Evolutionary conservation across 176 grass and related monocot genomes (phyloP), one percentile per base, ranked within the genome.

Genomic region (Oryza brachyantha): DNA sequence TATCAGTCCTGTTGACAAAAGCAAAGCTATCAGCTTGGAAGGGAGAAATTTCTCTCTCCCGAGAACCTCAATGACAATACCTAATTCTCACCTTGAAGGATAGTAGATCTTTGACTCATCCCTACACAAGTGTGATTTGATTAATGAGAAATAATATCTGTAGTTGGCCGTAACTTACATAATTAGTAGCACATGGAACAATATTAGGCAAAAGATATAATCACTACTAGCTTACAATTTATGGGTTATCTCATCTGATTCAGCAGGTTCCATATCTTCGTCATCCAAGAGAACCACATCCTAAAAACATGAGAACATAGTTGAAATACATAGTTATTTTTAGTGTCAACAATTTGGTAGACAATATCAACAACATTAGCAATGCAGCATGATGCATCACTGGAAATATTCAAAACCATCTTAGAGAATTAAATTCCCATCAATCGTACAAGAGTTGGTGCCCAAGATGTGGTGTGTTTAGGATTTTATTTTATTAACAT

Each of bases 201-300:
- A 29, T 46, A 8, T 22, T 22, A 21, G 11, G 54, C 46, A 14
- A 73, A 29, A 78, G 14, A 78, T 34, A 78, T 13, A 40, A 68
- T 61, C 22, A 22, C n/a, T 82, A 48, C 3, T 52, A 13, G 14
- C 38, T 91, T 81, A 84, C 89, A 77, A 4, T 81, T 81, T 73
- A 60, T 87, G 39, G 85, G 34, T 21, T 45, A 81, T 81, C 16
- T 81, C 72, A 55, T 40, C 29, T 36, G 42, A 78, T 74, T 61
- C 46, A 76, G 52, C 61, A 77, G 66, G 61, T 73, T 85, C 64
- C 42, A 17, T 61, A 73, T 82, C 85, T 65, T 87, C 72, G 2
- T 87, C 73, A 85, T 91, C 89, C 85, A 91, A 81, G 64, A 82
- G 52, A 91, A 91, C 73, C 37, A 91, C 77, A 69, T 91, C 52